Conservation (phyloP, 768 basidiomycete genomes). For the Rhizopogon vulgaris region DNA sequence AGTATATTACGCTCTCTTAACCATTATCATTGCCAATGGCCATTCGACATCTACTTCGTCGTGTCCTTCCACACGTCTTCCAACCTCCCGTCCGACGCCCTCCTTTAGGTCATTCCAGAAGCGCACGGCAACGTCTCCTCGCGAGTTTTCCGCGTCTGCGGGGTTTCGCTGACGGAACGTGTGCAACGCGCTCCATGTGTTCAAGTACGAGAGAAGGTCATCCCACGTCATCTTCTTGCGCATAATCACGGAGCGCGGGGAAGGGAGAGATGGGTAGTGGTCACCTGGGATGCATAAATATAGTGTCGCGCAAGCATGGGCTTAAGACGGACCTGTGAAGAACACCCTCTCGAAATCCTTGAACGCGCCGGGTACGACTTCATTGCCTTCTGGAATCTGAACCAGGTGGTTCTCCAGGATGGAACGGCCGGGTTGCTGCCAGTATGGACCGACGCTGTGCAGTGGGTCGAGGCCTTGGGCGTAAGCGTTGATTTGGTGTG, state of each 20-base stretch:
- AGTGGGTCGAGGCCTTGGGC: constrained; percentile 47
- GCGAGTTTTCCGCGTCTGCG: constrained; percentile 38
- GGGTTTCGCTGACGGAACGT: constrained; percentile 61
- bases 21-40: constrained; percentile 28
- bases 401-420: constrained; percentile 66
- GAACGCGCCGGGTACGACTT: constrained; percentile 29
- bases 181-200: constrained; percentile 66
- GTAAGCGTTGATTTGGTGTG: constrained; percentile 56
- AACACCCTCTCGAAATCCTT: constrained; percentile 45
- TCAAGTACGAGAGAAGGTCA: constrained; percentile 60
- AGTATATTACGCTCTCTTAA: constrained; percentile 3
- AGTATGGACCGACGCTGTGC: constrained; percentile 59
- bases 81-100: constrained; percentile 22
- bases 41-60: constrained; percentile 34
- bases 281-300: constrained; percentile 24
- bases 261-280: constrained; percentile 34
- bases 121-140: constrained; percentile 60
- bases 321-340: constrained; percentile 43
- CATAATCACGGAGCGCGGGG: constrained; percentile 41
- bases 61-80: constrained; percentile 13
- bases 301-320: neutral
- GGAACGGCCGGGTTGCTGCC: constrained; percentile 71
- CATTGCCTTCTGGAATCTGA: constrained; percentile 55
- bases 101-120: constrained; percentile 53
- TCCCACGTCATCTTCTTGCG: constrained; percentile 57